Conservation (phyloP, 129 eudicot species). For the Artemisia annua region DNA sequence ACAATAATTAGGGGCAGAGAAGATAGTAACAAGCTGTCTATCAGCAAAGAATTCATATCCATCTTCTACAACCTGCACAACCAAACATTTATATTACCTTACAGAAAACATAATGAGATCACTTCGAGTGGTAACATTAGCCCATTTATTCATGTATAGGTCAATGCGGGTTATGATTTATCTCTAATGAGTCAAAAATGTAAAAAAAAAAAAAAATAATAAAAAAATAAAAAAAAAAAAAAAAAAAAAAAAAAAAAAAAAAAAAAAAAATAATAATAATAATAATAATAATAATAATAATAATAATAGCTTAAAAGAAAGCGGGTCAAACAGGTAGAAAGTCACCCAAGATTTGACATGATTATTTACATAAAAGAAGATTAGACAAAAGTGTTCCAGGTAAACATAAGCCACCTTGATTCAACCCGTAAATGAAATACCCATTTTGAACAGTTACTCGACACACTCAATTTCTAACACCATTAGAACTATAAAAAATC, state of each 20-base stretch:
- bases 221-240: no score
- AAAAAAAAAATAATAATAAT: no score
- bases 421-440: not conserved
- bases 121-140: not conserved
- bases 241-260: no score
- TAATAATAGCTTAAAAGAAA: not conserved
- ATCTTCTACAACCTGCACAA: constrained; percentile 75
- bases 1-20: constrained; percentile 81
- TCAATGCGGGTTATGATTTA: not conserved
- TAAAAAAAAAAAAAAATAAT: no score
- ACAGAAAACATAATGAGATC: not conserved
- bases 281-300: no score
- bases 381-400: no score
- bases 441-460: not conserved
- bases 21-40: constrained; percentile 73
- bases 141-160: not conserved
- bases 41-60: constrained; percentile 86
- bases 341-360: not conserved
- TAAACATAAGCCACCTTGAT: not conserved
- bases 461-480: constrained; percentile 6
- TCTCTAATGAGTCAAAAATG: not conserved
- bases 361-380: not conserved
- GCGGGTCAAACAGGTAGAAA: not conserved
- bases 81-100: not conserved
- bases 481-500: not conserved